These are phyloP conservation scores for Zymoseptoria ardabiliae DNA, from an alignment of 2,329 filamentous ascomycete genomes.

Conservation along the genomic window DNA sequence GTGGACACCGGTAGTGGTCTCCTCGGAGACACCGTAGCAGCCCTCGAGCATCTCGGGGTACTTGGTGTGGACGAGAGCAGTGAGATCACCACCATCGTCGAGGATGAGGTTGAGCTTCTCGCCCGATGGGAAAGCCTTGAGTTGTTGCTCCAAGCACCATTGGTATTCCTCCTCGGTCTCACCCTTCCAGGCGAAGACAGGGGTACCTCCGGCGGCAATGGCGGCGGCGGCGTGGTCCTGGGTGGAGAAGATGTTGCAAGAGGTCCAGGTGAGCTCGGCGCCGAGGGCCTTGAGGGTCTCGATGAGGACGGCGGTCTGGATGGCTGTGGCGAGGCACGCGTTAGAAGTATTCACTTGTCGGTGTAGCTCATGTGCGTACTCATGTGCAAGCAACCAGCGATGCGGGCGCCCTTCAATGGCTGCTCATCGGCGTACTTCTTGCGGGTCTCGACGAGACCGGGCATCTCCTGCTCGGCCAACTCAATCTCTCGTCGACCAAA, in stretches of 20 bases:
- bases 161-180: conserved; percentile 99
- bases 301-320: conserved; percentile 98
- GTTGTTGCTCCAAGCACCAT: conserved; percentile 99
- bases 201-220: conserved; percentile 87
- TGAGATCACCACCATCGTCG: conserved; percentile 96
- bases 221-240: conserved; percentile 97
- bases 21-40: conserved; percentile 98
- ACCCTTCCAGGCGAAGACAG: conserved; percentile 77
- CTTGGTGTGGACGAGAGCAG: conserved; percentile 91
- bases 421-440: conserved; percentile 86
- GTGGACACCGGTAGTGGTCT: conserved; percentile 99
- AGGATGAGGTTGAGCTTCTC: conserved; percentile 98
- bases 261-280: conserved; percentile 97
- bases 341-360: neutral
- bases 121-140: conserved; percentile 91
- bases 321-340: conserved; percentile 47
- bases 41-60: conserved; percentile 97
- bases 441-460: conserved; percentile 93
- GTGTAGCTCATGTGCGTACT: conserved; percentile 45
- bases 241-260: conserved; percentile 99
- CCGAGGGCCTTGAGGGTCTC: conserved; percentile 92
- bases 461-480: conserved; percentile 87
- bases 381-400: conserved; percentile 98
- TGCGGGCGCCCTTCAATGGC: conserved; percentile 87
- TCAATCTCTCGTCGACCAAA: conserved; percentile 99